Conservation (phyloP, 2,329 filamentous ascomycete species). For the Fusarium euwallaceae region DNA sequence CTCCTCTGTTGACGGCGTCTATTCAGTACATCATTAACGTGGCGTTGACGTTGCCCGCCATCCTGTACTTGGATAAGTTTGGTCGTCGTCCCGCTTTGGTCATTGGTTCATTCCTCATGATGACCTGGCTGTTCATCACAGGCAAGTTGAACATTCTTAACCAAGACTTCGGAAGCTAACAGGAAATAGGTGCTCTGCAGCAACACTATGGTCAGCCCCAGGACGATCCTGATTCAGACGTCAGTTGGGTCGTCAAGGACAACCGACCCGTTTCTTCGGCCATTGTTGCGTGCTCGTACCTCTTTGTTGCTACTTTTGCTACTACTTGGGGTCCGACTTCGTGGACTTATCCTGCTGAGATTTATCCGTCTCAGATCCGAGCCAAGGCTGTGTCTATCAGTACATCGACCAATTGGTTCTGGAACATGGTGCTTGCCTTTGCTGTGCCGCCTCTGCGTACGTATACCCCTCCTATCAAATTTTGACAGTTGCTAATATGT, state of each 20-base stretch:
- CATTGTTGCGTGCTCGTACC: conserved; percentile 73
- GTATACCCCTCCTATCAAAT: conserved; percentile 1
- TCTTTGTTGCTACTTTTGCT: conserved; percentile 65
- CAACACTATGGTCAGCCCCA: conserved; percentile 67
- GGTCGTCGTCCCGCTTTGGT: conserved; percentile 70
- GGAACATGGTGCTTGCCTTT: conserved; percentile 52
- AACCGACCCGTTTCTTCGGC: conserved; percentile 69
- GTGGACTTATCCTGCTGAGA: conserved; percentile 64
- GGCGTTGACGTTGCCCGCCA: conserved; percentile 69
- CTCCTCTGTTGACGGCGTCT: conserved; percentile 69
- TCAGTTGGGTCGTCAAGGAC: conserved; percentile 69
- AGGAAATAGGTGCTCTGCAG: conserved; percentile 63
- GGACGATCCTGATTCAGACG: conserved; percentile 58
- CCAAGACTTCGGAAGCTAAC: background rate
- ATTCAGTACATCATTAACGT: conserved; percentile 77
- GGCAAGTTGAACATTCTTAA: conserved; percentile 49
- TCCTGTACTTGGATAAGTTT: conserved; percentile 70
- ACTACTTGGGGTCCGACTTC: conserved; percentile 59
- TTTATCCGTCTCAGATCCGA: conserved; percentile 57
- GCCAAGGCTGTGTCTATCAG: conserved; percentile 60
- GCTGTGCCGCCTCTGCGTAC: conserved; percentile 63
- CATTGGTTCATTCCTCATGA: conserved; percentile 69
- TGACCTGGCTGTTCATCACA: conserved; percentile 72
- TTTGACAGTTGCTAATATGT: background rate
- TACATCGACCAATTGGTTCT: conserved; percentile 54